Base-by-base conservation (phyloP, 495 filamentous ascomycete genomes). In the Penicillium canescens region DNA sequence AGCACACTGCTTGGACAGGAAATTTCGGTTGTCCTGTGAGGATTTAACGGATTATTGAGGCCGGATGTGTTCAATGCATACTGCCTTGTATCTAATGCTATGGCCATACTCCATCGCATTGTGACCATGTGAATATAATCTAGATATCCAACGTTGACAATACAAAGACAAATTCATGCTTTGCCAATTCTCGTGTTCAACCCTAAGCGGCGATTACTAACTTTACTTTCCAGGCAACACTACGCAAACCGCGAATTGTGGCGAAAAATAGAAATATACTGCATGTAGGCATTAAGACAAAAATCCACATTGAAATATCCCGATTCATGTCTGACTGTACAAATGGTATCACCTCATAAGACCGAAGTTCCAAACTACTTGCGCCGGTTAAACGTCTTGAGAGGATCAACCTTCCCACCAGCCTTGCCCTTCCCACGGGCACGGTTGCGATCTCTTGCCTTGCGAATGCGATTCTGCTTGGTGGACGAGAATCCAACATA, bases 341-440 rank as follows among this genome's bases (percentile, higher is more conserved):
- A 67, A 31, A 67, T 68, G 65, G 65, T 68, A 68, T 68, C 62
- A 63, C 56, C 53, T 36, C 52, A 58, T 60, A 46, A 23, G 51
- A 24, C 43, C 51, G 35, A 45, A 28, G 21, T 35, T 41, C 50
- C 28, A 54, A 43, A 42, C 54, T 31, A 44, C 43, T 62, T 57
- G 1, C 66, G 67, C 43, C 65, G 59, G 67, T 90, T 96, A 69
- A 96, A 96, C 9, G 87, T 89, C 78, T 92, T 96, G 69, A 98
- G 74, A 36, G 93, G 92, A 79, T 98, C 89, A 49, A 76, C 72
- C 63, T 84, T 90, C 53, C 83, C 73, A 49, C 69, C 70, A 13
- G 70, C 83, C 52, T 72, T 76, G 46, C 80, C 79, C 57, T 71
- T 78, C 2, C 77, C 78, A 52, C 80, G 82, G 13, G 65, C 73